Evolutionary conservation across 2,329 filamentous ascomycete species (phyloP), one percentile per base, ranked within the genome.

Genomic region (Ustilaginoidea virens): DNA sequence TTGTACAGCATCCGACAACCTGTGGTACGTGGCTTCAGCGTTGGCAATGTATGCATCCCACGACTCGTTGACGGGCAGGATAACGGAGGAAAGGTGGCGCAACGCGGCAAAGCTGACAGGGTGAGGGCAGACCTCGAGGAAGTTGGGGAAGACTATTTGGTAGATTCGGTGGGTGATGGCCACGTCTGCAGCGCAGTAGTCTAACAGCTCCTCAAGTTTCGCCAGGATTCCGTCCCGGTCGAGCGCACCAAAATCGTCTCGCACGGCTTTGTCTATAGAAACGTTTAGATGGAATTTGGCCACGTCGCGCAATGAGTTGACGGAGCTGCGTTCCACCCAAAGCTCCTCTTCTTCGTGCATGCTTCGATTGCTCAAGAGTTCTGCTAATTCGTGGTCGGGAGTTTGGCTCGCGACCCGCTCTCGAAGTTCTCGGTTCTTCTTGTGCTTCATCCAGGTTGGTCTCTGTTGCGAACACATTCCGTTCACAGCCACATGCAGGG

Each of bases 381-480:
- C 61, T 3, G 75, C 69, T 15, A 94, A 54, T 38, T 90, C 80
- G 5, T 71, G 57, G 30, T 76, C 77, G 11, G 78, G 69, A 3
- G 74, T 77, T 31, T 82, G 69, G 27, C 64, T 74, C 5, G 80
- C 70, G 27, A 87, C 74, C 44, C 77, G 80, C 36, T 94, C 86
- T 28, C 82, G 66, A 25, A 87, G 45, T 46, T 96, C 87, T 33
- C 78, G 69, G 39, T 78, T 83, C 57, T 98, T 98, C 48, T 83
- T 80, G 52, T 93, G 82, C 51, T 82, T 92, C 76, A 94, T 85
- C 90, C 90, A 98, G 1, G 82, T 93, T 7, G 92, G 90, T 28
- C 90, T 71, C 52, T 98, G 90, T 39, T 80, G 77, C 14, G 90
- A 96, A 53, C 90, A 98, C 90, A 98, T 98, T 36, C 90, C 90